These are phyloP conservation scores for Coniosporium tulheliwenetii DNA, from an alignment of 2,329 filamentous ascomycete species.

Conservation along the genomic window DNA sequence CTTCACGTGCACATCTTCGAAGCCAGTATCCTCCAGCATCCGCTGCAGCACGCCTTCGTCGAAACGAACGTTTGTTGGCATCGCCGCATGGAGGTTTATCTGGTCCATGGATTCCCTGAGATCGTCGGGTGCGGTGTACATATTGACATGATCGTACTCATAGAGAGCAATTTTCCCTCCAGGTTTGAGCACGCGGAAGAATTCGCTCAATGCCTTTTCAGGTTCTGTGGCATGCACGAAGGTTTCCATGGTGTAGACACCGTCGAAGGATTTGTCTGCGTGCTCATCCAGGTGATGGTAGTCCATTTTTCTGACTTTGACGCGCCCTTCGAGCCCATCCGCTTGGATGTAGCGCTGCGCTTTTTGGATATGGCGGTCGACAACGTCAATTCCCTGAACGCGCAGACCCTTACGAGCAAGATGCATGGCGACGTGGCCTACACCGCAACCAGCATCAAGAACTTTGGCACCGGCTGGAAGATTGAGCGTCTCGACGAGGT, in stretches of 20 bases:
- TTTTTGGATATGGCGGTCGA: slow-evolving; percentile 30
- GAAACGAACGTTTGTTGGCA: too few species aligned
- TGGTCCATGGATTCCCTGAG: too few species aligned
- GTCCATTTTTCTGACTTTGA: slow-evolving; percentile 28
- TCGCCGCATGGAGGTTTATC: too few species aligned
- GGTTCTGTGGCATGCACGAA: slow-evolving; percentile 32
- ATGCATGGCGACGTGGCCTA: slow-evolving; percentile 32
- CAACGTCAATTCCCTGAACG: slow-evolving; percentile 33
- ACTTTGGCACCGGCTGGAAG: slow-evolving; percentile 26
- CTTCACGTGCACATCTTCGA: too few species aligned
- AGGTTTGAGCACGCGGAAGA: not conserved
- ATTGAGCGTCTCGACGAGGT: slow-evolving; percentile 22
- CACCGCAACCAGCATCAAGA: slow-evolving; percentile 37
- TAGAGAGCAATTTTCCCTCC: too few species aligned
- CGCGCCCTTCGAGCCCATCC: slow-evolving; percentile 16
- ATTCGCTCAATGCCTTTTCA: not conserved
- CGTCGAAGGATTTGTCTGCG: slow-evolving; percentile 26
- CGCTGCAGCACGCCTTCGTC: too few species aligned
- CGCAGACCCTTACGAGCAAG: slow-evolving; percentile 27
- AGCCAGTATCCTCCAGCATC: too few species aligned
- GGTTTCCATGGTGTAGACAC: slow-evolving; percentile 41
- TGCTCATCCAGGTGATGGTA: slow-evolving; percentile 35
- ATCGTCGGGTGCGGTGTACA: too few species aligned
- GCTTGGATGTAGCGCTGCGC: slow-evolving; percentile 25
- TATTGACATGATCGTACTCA: too few species aligned